Evolutionary conservation across 805 yeast species (phyloP).

Genomic region (Ogataea pini): DNA sequence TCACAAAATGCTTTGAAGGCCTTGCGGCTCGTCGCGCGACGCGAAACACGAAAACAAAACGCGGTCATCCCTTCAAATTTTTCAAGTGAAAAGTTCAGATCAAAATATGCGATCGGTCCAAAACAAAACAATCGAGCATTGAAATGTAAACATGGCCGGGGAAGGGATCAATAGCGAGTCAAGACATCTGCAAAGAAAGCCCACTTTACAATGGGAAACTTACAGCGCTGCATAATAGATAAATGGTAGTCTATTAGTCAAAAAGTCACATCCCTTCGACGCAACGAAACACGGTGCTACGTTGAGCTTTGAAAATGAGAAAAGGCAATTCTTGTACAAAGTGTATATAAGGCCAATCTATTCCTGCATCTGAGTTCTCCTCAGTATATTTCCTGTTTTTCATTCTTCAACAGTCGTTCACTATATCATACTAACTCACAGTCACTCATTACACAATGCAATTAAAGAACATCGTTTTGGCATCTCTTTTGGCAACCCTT

Average conservation of each 20-base stretch:
- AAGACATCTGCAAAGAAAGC: neutral
- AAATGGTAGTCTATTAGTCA: neutral
- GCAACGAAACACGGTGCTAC: conserved; percentile 1
- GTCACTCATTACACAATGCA: conserved; percentile 26
- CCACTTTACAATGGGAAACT: neutral
- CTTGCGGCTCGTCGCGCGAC: conserved; percentile 2
- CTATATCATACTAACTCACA: conserved; percentile 5
- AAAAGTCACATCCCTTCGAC: neutral
- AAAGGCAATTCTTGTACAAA: neutral
- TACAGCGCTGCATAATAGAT: neutral
- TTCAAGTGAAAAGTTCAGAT: neutral
- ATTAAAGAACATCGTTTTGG: conserved; percentile 23
- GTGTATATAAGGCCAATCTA: conserved; percentile 3
- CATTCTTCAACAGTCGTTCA: neutral
- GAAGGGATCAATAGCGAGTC: conserved; percentile 1
- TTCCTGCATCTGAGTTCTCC: neutral
- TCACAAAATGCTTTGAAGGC: too few species aligned
- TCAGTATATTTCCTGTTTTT: neutral
- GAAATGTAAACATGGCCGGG: conserved; percentile 3
- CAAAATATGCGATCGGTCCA: neutral
- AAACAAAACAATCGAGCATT: neutral
- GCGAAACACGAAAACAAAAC: conserved; percentile 5
- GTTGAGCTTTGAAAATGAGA: too few species aligned
- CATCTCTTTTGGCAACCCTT: conserved; percentile 19
- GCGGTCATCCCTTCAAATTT: conserved; percentile 1